Percentiles rank a stretch among this genome's conserved stretches.
Conservation (phyloP, 352 stramenopile genomes). For the Globisporangium parvum region DNA sequence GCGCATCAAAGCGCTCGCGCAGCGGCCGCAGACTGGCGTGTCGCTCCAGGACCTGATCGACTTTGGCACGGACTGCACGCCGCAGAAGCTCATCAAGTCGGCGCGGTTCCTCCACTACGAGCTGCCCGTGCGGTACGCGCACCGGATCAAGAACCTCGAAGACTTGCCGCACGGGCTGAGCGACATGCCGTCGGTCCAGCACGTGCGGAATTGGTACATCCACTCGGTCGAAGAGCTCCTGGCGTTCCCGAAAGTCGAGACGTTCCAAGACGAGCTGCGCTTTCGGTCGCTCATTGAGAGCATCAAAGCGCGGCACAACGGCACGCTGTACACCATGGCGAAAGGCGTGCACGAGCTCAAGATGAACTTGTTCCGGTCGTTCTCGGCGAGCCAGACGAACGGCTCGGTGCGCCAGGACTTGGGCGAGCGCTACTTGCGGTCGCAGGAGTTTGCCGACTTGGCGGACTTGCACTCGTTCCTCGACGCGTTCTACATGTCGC, state of each 20-base stretch:
- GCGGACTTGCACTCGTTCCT: constrained; percentile 96
- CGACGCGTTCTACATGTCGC: constrained; percentile 99
- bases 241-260: constrained; percentile 78
- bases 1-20: constrained; percentile 64
- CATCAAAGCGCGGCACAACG: constrained; percentile 97
- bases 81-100: constrained; percentile 86
- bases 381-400: constrained; percentile 35
- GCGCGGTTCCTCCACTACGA: constrained; percentile 97
- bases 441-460: constrained; percentile 86
- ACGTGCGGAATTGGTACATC: constrained; percentile 97
- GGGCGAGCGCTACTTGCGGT: constrained; percentile 62
- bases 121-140: constrained; percentile 96
- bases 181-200: constrained; percentile 91
- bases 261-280: constrained; percentile 79
- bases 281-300: constrained; percentile 94
- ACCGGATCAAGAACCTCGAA: constrained; percentile 94
- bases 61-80: constrained; percentile 76
- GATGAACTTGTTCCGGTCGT: constrained; percentile 75
- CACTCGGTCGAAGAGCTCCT: constrained; percentile 95
- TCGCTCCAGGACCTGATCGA: constrained; percentile 87
- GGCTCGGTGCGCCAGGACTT: constrained; percentile 37
- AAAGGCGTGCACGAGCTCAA: constrained; percentile 97
- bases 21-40: constrained; percentile 76
- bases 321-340: constrained; percentile 99
- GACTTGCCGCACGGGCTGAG: constrained; percentile 92